Conservation (phyloP, 2,329 filamentous ascomycete species). For the Fusarium paranaense region DNA sequence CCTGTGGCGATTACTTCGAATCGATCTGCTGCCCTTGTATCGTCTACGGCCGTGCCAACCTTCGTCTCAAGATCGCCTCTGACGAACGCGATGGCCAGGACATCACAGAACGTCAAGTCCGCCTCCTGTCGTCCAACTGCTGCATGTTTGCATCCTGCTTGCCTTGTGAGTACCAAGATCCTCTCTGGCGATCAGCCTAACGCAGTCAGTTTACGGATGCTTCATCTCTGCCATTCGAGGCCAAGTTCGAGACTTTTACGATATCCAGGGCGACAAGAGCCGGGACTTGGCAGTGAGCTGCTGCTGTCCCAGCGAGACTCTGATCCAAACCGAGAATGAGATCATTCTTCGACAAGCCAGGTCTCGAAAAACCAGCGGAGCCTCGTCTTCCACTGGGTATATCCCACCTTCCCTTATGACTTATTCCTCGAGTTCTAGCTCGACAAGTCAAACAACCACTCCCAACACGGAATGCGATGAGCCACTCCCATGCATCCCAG, state of each 20-base stretch:
- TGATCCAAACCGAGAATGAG: constrained; percentile 48
- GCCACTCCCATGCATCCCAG: constrained; percentile 32
- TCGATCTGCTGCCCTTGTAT: constrained; percentile 13
- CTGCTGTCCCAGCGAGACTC: constrained; percentile 44
- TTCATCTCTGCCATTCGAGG: constrained; percentile 46
- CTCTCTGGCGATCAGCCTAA: neutral
- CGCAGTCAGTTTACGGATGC: constrained; percentile 46
- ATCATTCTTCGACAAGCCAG: constrained; percentile 46
- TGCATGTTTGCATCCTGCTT: constrained; percentile 29
- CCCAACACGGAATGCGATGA: neutral
- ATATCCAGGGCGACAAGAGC: constrained; percentile 42
- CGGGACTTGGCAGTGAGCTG: constrained; percentile 44
- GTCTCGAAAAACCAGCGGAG: constrained; percentile 9
- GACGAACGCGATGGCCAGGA: neutral
- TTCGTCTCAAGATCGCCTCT: neutral
- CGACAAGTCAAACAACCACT: constrained; percentile 4
- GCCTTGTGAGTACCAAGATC: constrained; percentile 40
- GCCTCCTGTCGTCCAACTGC: constrained; percentile 4
- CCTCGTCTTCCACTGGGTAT: constrained; percentile 31
- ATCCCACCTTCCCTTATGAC: constrained; percentile 39
- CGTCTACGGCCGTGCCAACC: constrained; percentile 14
- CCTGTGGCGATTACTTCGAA: neutral
- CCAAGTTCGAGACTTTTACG: constrained; percentile 48
- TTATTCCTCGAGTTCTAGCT: constrained; percentile 11
- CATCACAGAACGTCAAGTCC: neutral